Conservation (phyloP, 768 basidiomycete species). For the Lenzites betulinus region DNA sequence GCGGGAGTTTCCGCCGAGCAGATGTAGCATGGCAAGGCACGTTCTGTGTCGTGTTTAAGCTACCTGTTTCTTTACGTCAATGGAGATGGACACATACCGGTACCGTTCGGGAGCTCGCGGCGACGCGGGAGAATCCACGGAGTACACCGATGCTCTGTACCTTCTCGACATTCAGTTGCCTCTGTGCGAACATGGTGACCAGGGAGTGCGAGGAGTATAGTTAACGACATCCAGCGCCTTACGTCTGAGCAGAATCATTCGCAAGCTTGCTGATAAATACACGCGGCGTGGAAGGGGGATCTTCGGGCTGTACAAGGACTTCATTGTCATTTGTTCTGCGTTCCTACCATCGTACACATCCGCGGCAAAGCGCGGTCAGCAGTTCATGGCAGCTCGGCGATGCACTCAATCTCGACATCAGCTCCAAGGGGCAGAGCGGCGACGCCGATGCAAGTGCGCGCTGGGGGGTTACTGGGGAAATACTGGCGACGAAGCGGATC, state of each 20-base stretch:
- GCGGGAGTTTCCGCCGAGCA: background rate
- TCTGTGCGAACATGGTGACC: background rate
- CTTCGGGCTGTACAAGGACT: background rate
- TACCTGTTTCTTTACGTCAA: background rate
- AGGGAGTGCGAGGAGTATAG: background rate
- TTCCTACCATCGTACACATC: background rate
- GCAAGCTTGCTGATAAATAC: background rate
- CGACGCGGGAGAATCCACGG: background rate
- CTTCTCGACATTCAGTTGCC: background rate
- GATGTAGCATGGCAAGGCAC: background rate
- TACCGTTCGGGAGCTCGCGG: background rate
- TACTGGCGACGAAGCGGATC: constrained; percentile 38
- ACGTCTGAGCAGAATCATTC: too few species aligned
- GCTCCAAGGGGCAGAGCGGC: constrained; percentile 52
- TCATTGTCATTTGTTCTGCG: background rate
- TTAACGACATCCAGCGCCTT: background rate
- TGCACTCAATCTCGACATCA: constrained; percentile 63
- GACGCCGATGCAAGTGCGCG: constrained; percentile 62
- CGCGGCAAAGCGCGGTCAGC: background rate
- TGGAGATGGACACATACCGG: background rate
- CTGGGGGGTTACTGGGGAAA: constrained; percentile 50
- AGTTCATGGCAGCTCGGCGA: constrained; percentile 43
- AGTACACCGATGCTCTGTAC: background rate
- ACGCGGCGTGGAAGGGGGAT: background rate
- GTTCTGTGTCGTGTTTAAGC: background rate